Conservation (phyloP, 140 eudicot genomes). For the Ambrosia hybrid region DNA sequence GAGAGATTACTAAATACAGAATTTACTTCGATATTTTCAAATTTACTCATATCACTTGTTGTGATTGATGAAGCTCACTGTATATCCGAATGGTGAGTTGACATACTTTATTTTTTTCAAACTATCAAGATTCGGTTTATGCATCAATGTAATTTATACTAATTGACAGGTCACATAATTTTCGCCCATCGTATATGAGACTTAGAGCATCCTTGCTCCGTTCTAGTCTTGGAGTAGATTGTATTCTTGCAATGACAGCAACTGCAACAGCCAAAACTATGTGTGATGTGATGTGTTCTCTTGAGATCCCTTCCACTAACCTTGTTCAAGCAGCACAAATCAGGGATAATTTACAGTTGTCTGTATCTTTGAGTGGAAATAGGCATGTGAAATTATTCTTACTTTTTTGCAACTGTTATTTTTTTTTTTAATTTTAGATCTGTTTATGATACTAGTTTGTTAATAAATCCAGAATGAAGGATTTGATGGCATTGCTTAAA, state of each 20-base stretch:
- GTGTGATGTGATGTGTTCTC: conserved; percentile 71
- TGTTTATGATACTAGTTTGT: conserved; percentile 19
- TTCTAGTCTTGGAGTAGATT: conserved; percentile 59
- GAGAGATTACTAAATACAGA: conserved; percentile 87
- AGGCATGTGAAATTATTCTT: conserved; percentile 52
- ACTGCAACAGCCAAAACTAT: conserved; percentile 86
- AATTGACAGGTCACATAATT: conserved; percentile 88
- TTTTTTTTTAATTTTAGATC: neutral
- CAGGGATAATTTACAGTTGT: conserved; percentile 81
- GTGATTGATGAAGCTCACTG: conserved; percentile 99
- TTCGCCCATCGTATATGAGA: conserved; percentile 98
- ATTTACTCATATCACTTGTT: conserved; percentile 62
- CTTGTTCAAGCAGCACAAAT: conserved; percentile 65
- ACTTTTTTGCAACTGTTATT: neutral
- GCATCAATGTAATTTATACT: neutral
- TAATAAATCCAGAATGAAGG: conserved; percentile 63
- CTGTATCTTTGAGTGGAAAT: conserved; percentile 67
- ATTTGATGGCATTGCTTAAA: conserved; percentile 65
- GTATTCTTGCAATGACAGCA: conserved; percentile 99
- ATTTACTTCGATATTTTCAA: conserved; percentile 66
- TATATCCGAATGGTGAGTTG: conserved; percentile 92
- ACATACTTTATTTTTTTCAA: neutral
- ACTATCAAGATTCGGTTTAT: conserved; percentile 5
- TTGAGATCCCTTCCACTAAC: conserved; percentile 75
- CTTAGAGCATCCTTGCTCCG: conserved; percentile 85